Evolutionary conservation across 1,139 yeast genomes (phyloP), one percentile per base, ranked within the genome.

Genomic region (Pichia sp.): DNA sequence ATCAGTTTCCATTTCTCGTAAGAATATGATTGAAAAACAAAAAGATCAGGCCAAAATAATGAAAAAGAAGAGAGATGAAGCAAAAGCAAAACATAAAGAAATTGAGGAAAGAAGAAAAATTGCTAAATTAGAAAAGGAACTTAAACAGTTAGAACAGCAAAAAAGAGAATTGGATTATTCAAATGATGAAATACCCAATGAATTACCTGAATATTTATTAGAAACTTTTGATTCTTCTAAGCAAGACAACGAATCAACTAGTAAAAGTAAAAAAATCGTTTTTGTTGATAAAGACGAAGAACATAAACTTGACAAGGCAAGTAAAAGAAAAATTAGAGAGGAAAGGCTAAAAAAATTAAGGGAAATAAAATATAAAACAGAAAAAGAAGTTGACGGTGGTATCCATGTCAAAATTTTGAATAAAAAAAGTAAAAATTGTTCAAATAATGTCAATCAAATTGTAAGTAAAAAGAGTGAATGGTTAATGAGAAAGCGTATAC

Each of bases 401-500:
- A 57, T 77, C 75, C 30, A 69, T 72, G 51, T 56, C 54, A 45
- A 54, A 49, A 39, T 50, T 28, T 36, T 50, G 18, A 37, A 39
- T 40, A 35, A 32, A n/a, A 35, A 34, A 4, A 28, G 10, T 11
- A 40, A 9, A 27, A 37, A 27, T n/a, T 32, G 9, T 27, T 4
- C n/a, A 7, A 30, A 11, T 11, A 43, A 25, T 34, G 18, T 7
- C 4, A 40, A 29, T 40, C 79, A 74, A 51, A 60, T 64, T 28
- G 63, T 66, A 40, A 67, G 74, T 10, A 66, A 73, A 33, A 78
- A 72, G 60, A 76, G 75, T 47, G 75, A 76, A 57, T 82, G 87
- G 87, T 66, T 82, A 55, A 75, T 73, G 56, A 74, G 88, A 61
- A 79, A 74, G 57, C 67, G 80, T 27, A 63, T 81, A 48, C 59